Conservation (phyloP, 2,329 filamentous ascomycete species). For the Fusarium brachygibbosum region DNA sequence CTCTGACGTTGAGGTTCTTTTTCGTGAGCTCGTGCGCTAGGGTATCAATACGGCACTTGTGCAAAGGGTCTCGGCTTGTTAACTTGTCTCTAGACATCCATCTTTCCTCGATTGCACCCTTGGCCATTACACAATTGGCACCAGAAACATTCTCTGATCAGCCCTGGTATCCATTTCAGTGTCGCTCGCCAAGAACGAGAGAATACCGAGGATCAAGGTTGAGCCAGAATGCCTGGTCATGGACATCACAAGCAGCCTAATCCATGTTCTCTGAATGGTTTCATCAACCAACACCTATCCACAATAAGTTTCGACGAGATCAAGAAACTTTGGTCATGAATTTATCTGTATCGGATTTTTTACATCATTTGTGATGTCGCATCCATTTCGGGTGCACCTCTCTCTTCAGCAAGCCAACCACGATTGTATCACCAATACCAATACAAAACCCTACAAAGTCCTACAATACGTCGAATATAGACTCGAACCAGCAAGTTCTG, state of each 20-base stretch:
- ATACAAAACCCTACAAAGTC: too few relatives aligned
- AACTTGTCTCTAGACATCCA: not conserved
- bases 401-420: not conserved
- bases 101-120: constrained; percentile 1
- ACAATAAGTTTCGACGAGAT: constrained; percentile 26
- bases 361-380: not conserved
- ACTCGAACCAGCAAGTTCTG: not conserved
- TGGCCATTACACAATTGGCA: constrained; percentile 1
- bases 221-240: constrained; percentile 7
- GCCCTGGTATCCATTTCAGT: not conserved
- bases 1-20: constrained; percentile 2
- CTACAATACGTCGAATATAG: too few relatives aligned
- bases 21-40: constrained; percentile 8
- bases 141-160: not conserved
- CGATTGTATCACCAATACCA: too few relatives aligned
- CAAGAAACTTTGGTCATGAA: constrained; percentile 9
- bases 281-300: constrained; percentile 16
- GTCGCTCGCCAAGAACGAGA: constrained; percentile 1
- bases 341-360: not conserved
- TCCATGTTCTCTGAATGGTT: constrained; percentile 21
- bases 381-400: not conserved
- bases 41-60: constrained; percentile 14
- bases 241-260: constrained; percentile 15
- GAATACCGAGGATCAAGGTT: constrained; percentile 15
- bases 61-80: not conserved